Base-by-base conservation (phyloP, 73 alveolate species). In the Paramecium tetraurelia region DNA sequence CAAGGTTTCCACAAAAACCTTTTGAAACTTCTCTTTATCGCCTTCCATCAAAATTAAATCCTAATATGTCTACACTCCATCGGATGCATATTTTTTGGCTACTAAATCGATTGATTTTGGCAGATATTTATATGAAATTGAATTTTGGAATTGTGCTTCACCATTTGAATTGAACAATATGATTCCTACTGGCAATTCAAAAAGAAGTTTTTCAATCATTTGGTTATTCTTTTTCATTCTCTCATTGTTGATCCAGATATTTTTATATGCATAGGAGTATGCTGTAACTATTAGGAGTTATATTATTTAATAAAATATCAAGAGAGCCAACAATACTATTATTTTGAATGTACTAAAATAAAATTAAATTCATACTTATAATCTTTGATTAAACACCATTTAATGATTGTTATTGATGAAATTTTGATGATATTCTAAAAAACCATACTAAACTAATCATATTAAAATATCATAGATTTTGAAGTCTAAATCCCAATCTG, bases 141-240 rank as follows among this genome's bases (percentile, higher is more conserved):
- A 21, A 44, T 80, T 80, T n/a, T 80, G 21, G 8, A 80, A 41
- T 24, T 31, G n/a, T 31, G 48, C 90, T 3, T 43, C 43, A 1
- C 90, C 90, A 5, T 80, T 22, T 0, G 43, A 44, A 48, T 80
- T 63, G 27, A 80, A 80, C 20, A 80, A 46, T 2, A 80, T 44
- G 5, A 80, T 80, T 11, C 76, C 90, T 7, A 46, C 75, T 44
- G 90, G 90, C 5, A 80, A 80, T 41, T 80, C 76, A 44, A 44
- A 41, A 9, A 80, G 31, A 1, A 80, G 43, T 22, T 43, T 80
- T 80, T 80, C 90, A 18, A 80, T 80, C 43, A 48, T 43, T 44
- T 80, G 29, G 43, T 43, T 46, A 46, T 40, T 43, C 38, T 80
- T 80, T 10, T 80, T 80, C 75, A 46, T 31, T 43, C 57, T 80